These are phyloP conservation scores for Penicillium steckii DNA, from an alignment of 495 filamentous ascomycete species.

Conservation along the genomic window DNA sequence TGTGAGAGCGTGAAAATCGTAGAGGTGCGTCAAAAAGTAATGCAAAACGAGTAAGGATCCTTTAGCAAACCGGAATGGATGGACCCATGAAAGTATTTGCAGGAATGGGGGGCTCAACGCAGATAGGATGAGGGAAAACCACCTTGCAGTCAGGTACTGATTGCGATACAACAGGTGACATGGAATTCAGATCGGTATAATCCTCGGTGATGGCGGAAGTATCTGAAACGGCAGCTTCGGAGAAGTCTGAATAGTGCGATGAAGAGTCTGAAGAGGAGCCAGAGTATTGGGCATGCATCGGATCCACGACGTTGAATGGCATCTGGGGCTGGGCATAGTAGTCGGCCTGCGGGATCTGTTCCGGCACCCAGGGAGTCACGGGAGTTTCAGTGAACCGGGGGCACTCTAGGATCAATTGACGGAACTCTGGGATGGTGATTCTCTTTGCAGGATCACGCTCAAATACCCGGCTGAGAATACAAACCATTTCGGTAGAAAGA, in stretches of 20 bases:
- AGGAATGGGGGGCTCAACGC: slow-evolving; percentile 26
- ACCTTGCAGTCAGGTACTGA: slow-evolving; percentile 35
- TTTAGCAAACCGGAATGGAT: slow-evolving; percentile 29
- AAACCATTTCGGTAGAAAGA: slow-evolving; percentile 84
- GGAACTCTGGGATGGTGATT: slow-evolving; percentile 81
- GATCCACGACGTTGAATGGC: slow-evolving; percentile 29
- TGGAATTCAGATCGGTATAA: slow-evolving; percentile 39
- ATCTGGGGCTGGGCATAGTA: slow-evolving; percentile 31
- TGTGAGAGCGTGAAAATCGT: slow-evolving; percentile 25
- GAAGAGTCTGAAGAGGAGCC: slow-evolving; percentile 37
- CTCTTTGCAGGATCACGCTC: slow-evolving; percentile 82
- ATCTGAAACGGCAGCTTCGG: slow-evolving; percentile 43
- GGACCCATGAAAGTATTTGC: slow-evolving; percentile 23
- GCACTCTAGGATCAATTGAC: slow-evolving; percentile 73
- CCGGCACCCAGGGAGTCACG: slow-evolving; percentile 31
- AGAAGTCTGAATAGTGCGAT: slow-evolving; percentile 42
- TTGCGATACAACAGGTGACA: slow-evolving; percentile 38
- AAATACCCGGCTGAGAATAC: slow-evolving; percentile 86
- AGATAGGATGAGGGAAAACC: slow-evolving; percentile 28
- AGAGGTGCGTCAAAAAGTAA: slow-evolving; percentile 22
- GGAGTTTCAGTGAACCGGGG: slow-evolving; percentile 64
- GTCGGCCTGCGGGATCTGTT: slow-evolving; percentile 25
- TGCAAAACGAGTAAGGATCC: neutral
- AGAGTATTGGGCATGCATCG: slow-evolving; percentile 38
- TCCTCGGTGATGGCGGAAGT: slow-evolving; percentile 44